phyloP scores from a whole-genome alignment of 2,329 filamentous ascomycete species.

The Paraphoma chrysanthemicola region DNA sequence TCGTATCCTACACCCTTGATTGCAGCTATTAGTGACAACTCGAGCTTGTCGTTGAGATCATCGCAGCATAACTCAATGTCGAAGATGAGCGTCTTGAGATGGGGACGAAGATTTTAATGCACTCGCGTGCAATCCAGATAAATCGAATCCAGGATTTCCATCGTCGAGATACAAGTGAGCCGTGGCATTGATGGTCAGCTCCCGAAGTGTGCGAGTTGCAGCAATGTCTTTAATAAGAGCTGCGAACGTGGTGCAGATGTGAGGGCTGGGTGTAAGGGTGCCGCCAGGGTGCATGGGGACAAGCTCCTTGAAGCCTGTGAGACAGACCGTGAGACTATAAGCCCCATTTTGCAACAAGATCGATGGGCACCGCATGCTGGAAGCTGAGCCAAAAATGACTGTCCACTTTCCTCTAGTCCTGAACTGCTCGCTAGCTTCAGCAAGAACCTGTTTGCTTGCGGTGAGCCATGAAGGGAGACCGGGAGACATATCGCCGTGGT shows the following conservation, averaged over 20 bases:
- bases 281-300: not conserved
- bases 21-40: not conserved
- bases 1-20: not conserved
- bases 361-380: not conserved
- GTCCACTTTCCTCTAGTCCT: not conserved
- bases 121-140: not conserved
- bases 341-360: not conserved
- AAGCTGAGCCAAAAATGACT: not conserved
- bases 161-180: not conserved
- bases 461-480: conserved; percentile 13
- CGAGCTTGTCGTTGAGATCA: not conserved
- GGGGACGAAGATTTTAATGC: not conserved
- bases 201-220: not conserved
- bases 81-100: not conserved
- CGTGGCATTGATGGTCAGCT: not conserved
- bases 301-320: not conserved
- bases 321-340: no score
- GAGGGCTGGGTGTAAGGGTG: no score
- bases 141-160: not conserved
- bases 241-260: not conserved
- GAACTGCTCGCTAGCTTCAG: conserved; percentile 6
- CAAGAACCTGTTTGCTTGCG: conserved; percentile 7
- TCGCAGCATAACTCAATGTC: not conserved
- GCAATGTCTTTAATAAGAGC: not conserved
- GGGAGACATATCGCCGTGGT: not conserved